phyloP scores from a whole-genome alignment of 140 eudicot genomes.

The Cichorium intybus region DNA sequence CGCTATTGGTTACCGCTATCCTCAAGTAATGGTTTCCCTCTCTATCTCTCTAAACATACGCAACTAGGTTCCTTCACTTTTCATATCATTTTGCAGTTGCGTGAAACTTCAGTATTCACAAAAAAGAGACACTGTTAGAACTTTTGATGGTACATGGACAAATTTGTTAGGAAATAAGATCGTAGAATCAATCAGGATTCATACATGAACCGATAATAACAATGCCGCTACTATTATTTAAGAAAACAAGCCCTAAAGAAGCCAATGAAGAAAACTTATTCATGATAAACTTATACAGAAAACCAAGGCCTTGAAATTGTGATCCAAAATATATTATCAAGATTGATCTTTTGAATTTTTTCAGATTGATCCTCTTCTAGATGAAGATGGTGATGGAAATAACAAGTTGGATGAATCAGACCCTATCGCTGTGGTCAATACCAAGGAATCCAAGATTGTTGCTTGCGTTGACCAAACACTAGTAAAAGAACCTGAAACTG shows the following conservation, averaged over 20 bases:
- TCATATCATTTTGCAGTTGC: background rate
- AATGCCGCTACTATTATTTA: background rate
- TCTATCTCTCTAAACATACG: background rate
- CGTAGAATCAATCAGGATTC: background rate
- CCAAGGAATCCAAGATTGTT: slow-evolving; percentile 41
- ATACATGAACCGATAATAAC: background rate
- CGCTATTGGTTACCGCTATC: slow-evolving; percentile 50
- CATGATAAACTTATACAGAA: too few relatives aligned
- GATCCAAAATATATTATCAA: too few relatives aligned
- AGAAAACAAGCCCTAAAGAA: background rate
- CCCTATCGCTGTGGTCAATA: slow-evolving; percentile 48
- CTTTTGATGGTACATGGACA: background rate
- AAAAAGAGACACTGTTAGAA: background rate
- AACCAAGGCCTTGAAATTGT: too few relatives aligned
- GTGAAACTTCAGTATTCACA: background rate
- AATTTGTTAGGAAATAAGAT: too few relatives aligned
- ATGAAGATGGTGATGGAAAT: slow-evolving; percentile 29
- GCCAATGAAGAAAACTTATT: background rate
- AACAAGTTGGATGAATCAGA: slow-evolving; percentile 33
- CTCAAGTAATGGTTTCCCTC: slow-evolving; percentile 29
- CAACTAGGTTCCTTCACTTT: background rate
- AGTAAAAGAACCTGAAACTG: slow-evolving; percentile 30
- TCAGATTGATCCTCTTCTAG: slow-evolving; percentile 45
- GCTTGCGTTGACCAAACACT: slow-evolving; percentile 53
- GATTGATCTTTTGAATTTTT: slow-evolving; percentile 28